phyloP scores from a whole-genome alignment of 306 rosid genomes.

The Leucaena leucocephala region DNA sequence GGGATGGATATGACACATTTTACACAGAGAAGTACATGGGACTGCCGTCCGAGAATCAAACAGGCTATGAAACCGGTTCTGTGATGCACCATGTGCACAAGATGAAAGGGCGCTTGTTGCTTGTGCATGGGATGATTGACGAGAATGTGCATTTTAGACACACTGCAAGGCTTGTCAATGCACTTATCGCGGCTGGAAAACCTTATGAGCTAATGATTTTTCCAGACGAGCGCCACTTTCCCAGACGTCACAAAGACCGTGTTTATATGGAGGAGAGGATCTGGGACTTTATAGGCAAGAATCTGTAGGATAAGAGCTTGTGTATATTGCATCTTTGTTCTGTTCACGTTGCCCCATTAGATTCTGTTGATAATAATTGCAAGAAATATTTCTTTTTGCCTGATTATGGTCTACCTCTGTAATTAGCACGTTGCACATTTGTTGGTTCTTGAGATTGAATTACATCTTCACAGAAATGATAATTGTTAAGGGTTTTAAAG shows the following conservation, averaged over 20 bases:
- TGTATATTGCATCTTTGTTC: constrained; percentile 38
- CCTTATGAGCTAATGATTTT: constrained; percentile 80
- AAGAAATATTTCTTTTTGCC: constrained; percentile 26
- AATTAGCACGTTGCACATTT: not conserved
- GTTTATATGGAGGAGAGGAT: constrained; percentile 95
- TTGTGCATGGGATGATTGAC: constrained; percentile 98
- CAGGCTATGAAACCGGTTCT: constrained; percentile 57
- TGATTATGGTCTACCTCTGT: constrained; percentile 26
- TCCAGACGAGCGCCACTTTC: constrained; percentile 98
- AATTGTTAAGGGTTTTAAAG: not conserved
- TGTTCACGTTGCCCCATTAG: constrained; percentile 20
- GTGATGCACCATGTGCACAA: constrained; percentile 78
- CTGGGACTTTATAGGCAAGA: constrained; percentile 90
- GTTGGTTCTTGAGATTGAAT: not conserved
- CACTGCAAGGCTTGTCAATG: constrained; percentile 93
- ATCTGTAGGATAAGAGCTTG: constrained; percentile 49
- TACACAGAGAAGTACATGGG: constrained; percentile 99
- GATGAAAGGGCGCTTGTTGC: constrained; percentile 74
- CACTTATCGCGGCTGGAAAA: constrained; percentile 82
- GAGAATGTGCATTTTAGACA: constrained; percentile 97
- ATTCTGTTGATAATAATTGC: constrained; percentile 5
- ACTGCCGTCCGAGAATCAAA: constrained; percentile 59
- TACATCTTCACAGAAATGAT: not conserved
- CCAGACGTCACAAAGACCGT: constrained; percentile 78
- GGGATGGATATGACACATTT: constrained; percentile 98